Evolutionary conservation across 106 monocot genomes (phyloP).

Genomic region (Platanthera zijinensis): DNA sequence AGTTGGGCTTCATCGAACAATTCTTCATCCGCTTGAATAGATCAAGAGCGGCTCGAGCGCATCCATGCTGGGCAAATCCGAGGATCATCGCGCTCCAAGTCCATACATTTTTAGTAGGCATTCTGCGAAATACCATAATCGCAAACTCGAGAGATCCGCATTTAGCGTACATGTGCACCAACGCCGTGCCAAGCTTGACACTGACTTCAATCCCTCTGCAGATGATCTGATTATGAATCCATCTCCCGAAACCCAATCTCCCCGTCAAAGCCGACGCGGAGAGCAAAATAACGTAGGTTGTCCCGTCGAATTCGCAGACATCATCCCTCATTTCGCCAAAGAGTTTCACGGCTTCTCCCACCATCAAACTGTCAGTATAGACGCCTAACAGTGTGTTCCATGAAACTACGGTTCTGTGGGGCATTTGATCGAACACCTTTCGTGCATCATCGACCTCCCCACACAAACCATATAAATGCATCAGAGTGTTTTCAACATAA

Average conservation of each 20-base stretch:
- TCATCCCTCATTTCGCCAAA: slow-evolving; percentile 29
- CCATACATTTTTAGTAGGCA: slow-evolving; percentile 56
- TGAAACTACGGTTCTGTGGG: slow-evolving; percentile 36
- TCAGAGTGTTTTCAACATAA: slow-evolving; percentile 49
- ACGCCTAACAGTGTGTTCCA: slow-evolving; percentile 54
- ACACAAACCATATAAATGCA: slow-evolving; percentile 33
- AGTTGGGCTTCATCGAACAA: slow-evolving; percentile 37
- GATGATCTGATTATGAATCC: slow-evolving; percentile 45
- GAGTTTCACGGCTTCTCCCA: slow-evolving; percentile 21
- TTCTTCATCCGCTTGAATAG: slow-evolving; percentile 43
- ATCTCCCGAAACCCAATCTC: slow-evolving; percentile 44
- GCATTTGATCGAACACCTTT: slow-evolving; percentile 55
- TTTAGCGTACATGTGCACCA: slow-evolving; percentile 75
- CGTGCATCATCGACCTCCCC: slow-evolving; percentile 17
- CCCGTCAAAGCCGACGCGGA: slow-evolving; percentile 51
- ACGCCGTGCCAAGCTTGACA: slow-evolving; percentile 43
- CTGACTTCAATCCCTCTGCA: slow-evolving; percentile 6
- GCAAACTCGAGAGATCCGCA: slow-evolving; percentile 39
- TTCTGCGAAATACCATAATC: slow-evolving; percentile 28
- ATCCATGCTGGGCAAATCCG: slow-evolving; percentile 50
- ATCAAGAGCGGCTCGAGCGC: slow-evolving; percentile 29
- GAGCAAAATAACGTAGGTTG: slow-evolving; percentile 48
- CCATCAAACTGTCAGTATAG: slow-evolving; percentile 18
- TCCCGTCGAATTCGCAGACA: slow-evolving; percentile 33
- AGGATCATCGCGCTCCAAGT: slow-evolving; percentile 71